phyloP scores from a whole-genome alignment of 345 rosid species.

The Jatropha curcas region DNA sequence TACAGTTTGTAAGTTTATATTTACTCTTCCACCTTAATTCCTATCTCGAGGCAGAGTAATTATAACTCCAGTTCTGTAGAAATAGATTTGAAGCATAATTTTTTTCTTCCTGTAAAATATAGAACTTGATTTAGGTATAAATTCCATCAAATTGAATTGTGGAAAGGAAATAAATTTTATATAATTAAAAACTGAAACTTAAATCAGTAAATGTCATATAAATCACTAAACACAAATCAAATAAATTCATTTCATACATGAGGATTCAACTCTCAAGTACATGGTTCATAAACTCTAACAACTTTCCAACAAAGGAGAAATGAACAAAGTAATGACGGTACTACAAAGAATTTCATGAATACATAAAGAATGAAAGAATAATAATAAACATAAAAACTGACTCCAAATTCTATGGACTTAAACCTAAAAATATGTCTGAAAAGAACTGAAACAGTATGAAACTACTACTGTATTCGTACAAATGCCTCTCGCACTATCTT shows the following conservation, averaged over 20 bases:
- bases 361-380: constrained; percentile 50
- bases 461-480: constrained; percentile 26
- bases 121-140: no score
- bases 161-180: no score
- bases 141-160: no score
- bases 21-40: not conserved
- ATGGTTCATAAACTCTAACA: constrained; percentile 12
- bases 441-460: constrained; percentile 30
- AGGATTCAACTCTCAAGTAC: constrained; percentile 16
- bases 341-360: constrained; percentile 30
- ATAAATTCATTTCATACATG: constrained; percentile 10
- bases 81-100: no score
- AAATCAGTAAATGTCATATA: no score
- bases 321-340: constrained; percentile 12
- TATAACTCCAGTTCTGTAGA: no score
- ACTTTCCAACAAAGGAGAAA: constrained; percentile 9
- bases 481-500: constrained; percentile 30
- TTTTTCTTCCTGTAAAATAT: no score
- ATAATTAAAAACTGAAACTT: no score
- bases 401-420: constrained; percentile 21
- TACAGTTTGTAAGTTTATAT: no score
- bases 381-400: constrained; percentile 26
- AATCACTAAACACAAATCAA: not conserved
- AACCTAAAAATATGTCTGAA: constrained; percentile 26
- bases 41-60: not conserved